Evolutionary conservation across 2,329 filamentous ascomycete species (phyloP).

Genomic region (Sphaerulina vaccinii): DNA sequence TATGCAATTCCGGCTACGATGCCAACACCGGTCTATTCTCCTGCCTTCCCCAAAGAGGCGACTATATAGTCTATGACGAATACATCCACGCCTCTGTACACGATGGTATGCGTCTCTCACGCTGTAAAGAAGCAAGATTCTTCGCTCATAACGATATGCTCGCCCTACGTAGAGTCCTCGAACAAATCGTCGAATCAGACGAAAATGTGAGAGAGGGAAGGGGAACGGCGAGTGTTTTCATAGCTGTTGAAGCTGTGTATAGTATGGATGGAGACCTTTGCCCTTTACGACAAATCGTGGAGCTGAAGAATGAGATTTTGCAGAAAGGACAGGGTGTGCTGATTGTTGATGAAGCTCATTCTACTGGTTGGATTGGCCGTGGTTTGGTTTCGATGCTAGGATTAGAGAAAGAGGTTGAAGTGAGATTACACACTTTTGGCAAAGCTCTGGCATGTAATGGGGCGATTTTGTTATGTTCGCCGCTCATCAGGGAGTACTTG

Average conservation of each 20-base stretch:
- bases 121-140: constrained; percentile 49
- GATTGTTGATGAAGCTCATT: constrained; percentile 68
- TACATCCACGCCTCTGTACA: constrained; percentile 76
- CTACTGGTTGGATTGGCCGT: constrained; percentile 60
- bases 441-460: constrained; percentile 69
- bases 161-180: constrained; percentile 35
- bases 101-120: constrained; percentile 69
- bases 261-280: constrained; percentile 81
- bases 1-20: constrained; percentile 59
- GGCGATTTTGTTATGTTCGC: constrained; percentile 61
- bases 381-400: constrained; percentile 60
- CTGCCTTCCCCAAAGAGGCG: constrained; percentile 48
- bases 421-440: constrained; percentile 64
- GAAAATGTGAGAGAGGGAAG: constrained; percentile 39
- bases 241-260: constrained; percentile 71
- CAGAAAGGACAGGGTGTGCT: constrained; percentile 46
- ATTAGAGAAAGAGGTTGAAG: constrained; percentile 57
- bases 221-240: constrained; percentile 57
- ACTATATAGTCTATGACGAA: constrained; percentile 67
- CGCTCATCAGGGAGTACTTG: constrained; percentile 61
- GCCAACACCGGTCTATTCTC: constrained; percentile 51
- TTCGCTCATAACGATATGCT: constrained; percentile 60
- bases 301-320: constrained; percentile 52
- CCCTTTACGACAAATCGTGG: constrained; percentile 61
- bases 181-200: constrained; percentile 34